These are phyloP conservation scores for Geoglossum glabrum DNA, from an alignment of 495 filamentous ascomycete species.

Conservation along the genomic window DNA sequence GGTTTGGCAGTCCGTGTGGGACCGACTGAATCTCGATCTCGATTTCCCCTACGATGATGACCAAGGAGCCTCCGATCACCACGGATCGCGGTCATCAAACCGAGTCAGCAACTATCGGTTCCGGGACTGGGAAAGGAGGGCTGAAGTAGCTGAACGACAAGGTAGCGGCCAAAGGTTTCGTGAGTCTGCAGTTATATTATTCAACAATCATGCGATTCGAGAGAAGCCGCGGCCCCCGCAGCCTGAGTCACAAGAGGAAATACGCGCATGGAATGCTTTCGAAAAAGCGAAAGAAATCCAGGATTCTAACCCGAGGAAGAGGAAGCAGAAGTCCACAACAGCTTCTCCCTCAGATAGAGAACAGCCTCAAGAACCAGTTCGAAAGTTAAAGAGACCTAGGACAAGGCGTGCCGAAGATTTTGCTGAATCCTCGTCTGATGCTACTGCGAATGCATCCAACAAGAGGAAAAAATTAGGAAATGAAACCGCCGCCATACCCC, in stretches of 20 bases:
- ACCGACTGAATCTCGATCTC: slow-evolving; percentile 53
- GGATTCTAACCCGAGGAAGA: slow-evolving; percentile 13
- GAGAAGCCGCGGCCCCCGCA: slow-evolving; percentile 19
- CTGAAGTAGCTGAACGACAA: slow-evolving; percentile 59
- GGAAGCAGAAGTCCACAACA: slow-evolving; percentile 67
- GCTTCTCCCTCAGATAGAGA: slow-evolving; percentile 45
- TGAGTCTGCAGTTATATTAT: slow-evolving; percentile 31
- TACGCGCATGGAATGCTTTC: slow-evolving; percentile 72
- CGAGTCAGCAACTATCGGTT: slow-evolving; percentile 31
- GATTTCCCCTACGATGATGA: slow-evolving; percentile 77
- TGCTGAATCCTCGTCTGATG: slow-evolving; percentile 24
- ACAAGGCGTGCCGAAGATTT: slow-evolving; percentile 36
- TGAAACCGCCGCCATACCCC: background rate
- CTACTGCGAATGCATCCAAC: slow-evolving; percentile 16
- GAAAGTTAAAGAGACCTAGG: slow-evolving; percentile 69
- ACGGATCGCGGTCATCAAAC: slow-evolving; percentile 27
- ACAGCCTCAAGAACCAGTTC: slow-evolving; percentile 37
- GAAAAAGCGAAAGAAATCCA: slow-evolving; percentile 62
- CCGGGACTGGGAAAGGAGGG: slow-evolving; percentile 46
- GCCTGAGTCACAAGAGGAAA: slow-evolving; percentile 56
- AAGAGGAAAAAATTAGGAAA: slow-evolving; percentile 5
- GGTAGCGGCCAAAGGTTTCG: slow-evolving; percentile 44
- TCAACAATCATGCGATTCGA: background rate
- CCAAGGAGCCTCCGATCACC: slow-evolving; percentile 4
- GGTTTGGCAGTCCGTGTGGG: slow-evolving; percentile 47